Evolutionary conservation across 345 rosid genomes (phyloP).

Genomic region (Acer saccharum): DNA sequence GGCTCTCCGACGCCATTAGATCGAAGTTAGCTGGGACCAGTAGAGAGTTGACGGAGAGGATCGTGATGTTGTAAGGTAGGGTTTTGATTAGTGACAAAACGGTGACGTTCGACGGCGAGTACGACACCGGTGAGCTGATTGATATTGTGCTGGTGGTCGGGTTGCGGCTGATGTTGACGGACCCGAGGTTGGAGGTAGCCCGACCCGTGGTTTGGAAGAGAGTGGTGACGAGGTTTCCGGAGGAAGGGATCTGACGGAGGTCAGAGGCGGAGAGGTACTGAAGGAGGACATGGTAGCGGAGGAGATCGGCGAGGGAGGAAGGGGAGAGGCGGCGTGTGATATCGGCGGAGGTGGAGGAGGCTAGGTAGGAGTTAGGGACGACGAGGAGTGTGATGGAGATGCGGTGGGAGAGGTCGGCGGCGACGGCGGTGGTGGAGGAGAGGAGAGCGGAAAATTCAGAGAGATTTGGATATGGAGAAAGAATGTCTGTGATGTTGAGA

Average conservation of each 20-base stretch:
- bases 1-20: slow-evolving; percentile 68
- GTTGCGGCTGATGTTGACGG: slow-evolving; percentile 73
- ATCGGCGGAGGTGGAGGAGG: slow-evolving; percentile 39
- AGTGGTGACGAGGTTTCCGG: slow-evolving; percentile 61
- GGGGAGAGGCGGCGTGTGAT: slow-evolving; percentile 76
- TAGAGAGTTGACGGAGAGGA: slow-evolving; percentile 65
- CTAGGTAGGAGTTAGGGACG: slow-evolving; percentile 68
- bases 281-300: slow-evolving; percentile 82
- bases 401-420: slow-evolving; percentile 58
- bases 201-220: slow-evolving; percentile 83
- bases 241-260: slow-evolving; percentile 63
- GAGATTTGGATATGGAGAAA: slow-evolving; percentile 63
- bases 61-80: slow-evolving; percentile 64
- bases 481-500: slow-evolving; percentile 63
- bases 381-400: slow-evolving; percentile 79
- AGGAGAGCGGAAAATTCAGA: slow-evolving; percentile 58
- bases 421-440: slow-evolving; percentile 48
- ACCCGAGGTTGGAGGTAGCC: slow-evolving; percentile 60
- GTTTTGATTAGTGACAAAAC: slow-evolving; percentile 57
- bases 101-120: slow-evolving; percentile 56
- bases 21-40: slow-evolving; percentile 69
- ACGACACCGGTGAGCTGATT: slow-evolving; percentile 51
- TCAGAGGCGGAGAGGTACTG: slow-evolving; percentile 67
- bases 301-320: slow-evolving; percentile 72
- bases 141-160: slow-evolving; percentile 47